phyloP scores from a whole-genome alignment of 2,329 filamentous ascomycete genomes.

The Calonectria leucothoes region DNA sequence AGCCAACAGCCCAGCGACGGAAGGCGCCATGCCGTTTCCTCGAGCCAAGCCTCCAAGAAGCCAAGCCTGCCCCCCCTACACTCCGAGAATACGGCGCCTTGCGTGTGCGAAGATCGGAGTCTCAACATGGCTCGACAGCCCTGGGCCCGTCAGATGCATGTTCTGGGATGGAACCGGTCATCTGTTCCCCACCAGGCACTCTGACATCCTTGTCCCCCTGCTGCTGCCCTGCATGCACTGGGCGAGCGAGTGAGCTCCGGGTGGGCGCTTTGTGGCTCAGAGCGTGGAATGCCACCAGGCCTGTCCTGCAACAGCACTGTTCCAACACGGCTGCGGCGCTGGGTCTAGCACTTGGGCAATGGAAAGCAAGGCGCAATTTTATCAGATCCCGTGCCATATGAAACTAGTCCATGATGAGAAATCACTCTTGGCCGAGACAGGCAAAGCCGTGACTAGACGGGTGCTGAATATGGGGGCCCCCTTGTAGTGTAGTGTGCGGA shows the following conservation, averaged over 20 bases:
- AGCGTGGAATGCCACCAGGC: background rate
- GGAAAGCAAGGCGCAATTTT: background rate
- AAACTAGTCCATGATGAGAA: background rate
- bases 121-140: background rate
- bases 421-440: background rate
- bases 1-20: background rate
- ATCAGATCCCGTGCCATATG: slow-evolving; percentile 1
- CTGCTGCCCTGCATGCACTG: background rate
- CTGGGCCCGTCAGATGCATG: background rate
- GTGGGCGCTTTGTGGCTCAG: background rate
- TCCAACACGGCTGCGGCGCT: background rate
- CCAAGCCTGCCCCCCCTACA: background rate
- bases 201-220: background rate
- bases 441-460: background rate
- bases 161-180: background rate
- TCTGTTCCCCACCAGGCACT: background rate
- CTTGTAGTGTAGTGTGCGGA: background rate
- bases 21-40: background rate
- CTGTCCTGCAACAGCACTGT: background rate
- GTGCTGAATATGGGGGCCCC: background rate
- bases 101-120: background rate
- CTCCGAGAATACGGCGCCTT: background rate
- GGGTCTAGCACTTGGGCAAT: background rate
- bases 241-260: background rate
- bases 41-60: background rate